phyloP scores from a whole-genome alignment of 345 rosid species.

The Eucalyptus rudis region DNA sequence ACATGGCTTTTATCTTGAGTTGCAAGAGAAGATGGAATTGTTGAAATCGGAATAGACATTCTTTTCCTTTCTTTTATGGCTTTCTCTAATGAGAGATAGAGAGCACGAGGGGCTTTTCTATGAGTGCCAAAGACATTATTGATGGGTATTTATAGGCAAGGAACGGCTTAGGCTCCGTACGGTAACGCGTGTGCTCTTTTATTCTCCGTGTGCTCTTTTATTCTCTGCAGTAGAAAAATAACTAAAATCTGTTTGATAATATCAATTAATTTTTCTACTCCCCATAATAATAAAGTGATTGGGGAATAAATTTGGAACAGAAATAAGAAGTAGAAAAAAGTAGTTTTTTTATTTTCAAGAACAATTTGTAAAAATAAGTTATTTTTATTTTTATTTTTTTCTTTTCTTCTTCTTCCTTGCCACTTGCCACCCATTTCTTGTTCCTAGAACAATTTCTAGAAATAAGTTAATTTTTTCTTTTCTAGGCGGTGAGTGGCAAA shows the following conservation, averaged over 20 bases:
- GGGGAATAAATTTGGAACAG: rapidly evolving
- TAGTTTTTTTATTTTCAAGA: rapidly evolving
- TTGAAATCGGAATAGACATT: not conserved
- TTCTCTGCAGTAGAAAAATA: no score
- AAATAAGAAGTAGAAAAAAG: no score
- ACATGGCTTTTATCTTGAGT: not conserved
- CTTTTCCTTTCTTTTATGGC: not conserved
- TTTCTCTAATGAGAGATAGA: not conserved
- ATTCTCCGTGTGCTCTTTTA: no score
- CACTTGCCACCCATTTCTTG: rapidly evolving
- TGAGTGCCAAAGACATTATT: not conserved
- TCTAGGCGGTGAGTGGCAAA: no score
- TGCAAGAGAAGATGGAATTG: not conserved
- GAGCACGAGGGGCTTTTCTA: not conserved
- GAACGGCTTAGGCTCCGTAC: not conserved
- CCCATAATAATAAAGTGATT: no score
- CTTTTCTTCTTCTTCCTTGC: no score
- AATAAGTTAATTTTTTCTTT: no score
- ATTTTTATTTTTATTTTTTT: no score
- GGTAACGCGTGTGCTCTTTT: rapidly evolving
- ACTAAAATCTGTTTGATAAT: no score
- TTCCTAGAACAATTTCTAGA: no score
- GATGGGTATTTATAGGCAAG: not conserved
- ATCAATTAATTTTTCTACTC: no score
- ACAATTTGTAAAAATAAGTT: no score